Conservation (phyloP, 2,329 filamentous ascomycete species). For the Gnomoniopsis smithogilvyi region DNA sequence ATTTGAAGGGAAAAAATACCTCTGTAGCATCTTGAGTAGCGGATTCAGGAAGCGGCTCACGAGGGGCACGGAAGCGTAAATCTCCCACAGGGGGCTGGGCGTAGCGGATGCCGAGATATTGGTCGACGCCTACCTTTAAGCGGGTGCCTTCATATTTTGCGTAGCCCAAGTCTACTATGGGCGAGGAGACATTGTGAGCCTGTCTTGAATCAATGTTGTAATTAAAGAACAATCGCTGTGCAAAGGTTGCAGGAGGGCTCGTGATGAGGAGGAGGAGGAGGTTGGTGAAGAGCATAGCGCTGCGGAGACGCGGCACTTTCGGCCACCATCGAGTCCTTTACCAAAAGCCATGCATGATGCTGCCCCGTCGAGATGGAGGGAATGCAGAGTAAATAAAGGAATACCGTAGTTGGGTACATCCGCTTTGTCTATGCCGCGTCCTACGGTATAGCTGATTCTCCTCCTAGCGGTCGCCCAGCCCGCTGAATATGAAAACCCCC, state of each 20-base stretch:
- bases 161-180: conserved; percentile 62
- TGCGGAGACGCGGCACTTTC: neutral
- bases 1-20: too few species aligned
- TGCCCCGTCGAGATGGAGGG: too few species aligned
- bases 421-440: too few species aligned
- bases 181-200: neutral
- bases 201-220: neutral
- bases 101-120: conserved; percentile 75
- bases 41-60: conserved; percentile 49
- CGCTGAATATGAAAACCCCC: too few species aligned
- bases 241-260: neutral
- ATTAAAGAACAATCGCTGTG: neutral
- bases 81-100: conserved; percentile 65
- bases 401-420: too few species aligned
- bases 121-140: conserved; percentile 55
- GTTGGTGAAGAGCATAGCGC: neutral
- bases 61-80: conserved; percentile 64
- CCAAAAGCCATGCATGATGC: too few species aligned
- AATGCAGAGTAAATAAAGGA: too few species aligned
- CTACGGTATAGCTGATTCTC: too few species aligned
- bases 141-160: conserved; percentile 59
- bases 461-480: too few species aligned
- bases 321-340: too few species aligned
- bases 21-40: conserved; percentile 49
- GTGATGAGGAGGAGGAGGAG: neutral